Base-by-base conservation (phyloP, 2,329 filamentous ascomycete genomes). In the Talaromyces sp. region DNA sequence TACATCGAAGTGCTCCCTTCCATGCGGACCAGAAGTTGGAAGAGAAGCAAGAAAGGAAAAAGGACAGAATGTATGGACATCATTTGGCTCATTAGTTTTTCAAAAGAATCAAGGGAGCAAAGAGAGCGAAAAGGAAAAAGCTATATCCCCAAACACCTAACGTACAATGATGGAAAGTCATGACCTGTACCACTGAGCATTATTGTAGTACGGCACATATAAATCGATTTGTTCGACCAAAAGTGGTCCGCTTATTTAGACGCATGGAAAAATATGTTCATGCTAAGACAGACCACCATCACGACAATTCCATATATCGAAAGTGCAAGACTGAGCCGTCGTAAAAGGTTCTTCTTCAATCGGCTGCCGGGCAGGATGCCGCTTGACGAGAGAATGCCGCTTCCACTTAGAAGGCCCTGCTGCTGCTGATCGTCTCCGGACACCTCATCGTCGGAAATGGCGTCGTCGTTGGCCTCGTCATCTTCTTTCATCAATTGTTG, bases 401-500 rank as follows among this genome's bases (percentile, higher is more conserved):
- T 73, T 69, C 66, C 76, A 62, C 71, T 71, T 58, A 75, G 75
- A 56, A 74, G 71, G 18, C 69, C 68, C 18, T 74, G 69, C 44
- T 74, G 69, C 44, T 74, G 71, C 35, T 71, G 68, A 0, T 75
- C 71, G 9, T 71, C 71, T 8, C 71, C 68, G 31, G 70, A 70
- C 25, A 67, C 68, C 3, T 71, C 72, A 14, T 69, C 75, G 14
- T 76, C 73, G 33, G 77, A 72, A 65, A 85, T 79, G 3, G n/a
- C 39, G 0, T 84, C 80, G 40, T 84, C 85, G 1, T 82, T 81
- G 28, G 82, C 82, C 56, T 90, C 88, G 69, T 98, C 95, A 67
- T 97, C 92, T 71, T 95, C 92, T 75, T 98, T 98, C 66, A 92
- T 81, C 9, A 98, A 81, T 14, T 89, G 86, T 73, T 96, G 93